Base-by-base conservation (phyloP, 164 flowering plant genomes). In the Magnolia changhungtana region DNA sequence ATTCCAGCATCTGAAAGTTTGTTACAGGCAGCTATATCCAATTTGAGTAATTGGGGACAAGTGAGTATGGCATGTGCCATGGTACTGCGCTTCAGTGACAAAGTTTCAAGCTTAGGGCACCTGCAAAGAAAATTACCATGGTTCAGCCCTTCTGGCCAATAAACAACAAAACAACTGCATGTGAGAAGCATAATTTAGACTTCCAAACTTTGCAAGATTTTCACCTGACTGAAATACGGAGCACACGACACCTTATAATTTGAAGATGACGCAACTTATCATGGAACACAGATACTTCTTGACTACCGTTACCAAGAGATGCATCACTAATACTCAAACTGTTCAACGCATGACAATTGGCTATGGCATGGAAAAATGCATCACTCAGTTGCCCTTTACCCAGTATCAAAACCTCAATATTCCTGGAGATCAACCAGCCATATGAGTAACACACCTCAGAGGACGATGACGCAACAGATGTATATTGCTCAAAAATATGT, bases 1-100 rank as follows among this genome's bases (percentile, higher is more conserved):
- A 96, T 89, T 71, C 94, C 96, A 75, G 94, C 89, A 88, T 96
- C 99, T 69, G 96, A 86, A 72, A 96, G 97, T 82, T 92, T 96
- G 87, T 96, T 97, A 82, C 99, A 96, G 63, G 95, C 88, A 74
- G 90, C 90, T 76, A 96, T 88, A 83, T 94, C 96, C 69, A 96
- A 88, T 55, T 89, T 91, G 29, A 24, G 90, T 81, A 96, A 68
- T 72, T 89, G 89, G 51, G 98, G 94, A 79, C 97, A 92, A 81
- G 74, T 87, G 13, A 96, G 93, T 61, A 81, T 80, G 9, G 89
- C 96, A 84, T 93, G 95, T 49, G 91, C 89, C 99, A 96, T 96
- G 80, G 89, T 91, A 59, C 94, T 90, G 49, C 98, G 94, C 86
- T 92, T 94, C 84, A 96, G 81, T 27, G 99, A 96, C 88, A 96